Percentiles rank a stretch among this genome's conserved stretches.
Conservation (phyloP, 257 asterid species). For the Echium plantagineum region DNA sequence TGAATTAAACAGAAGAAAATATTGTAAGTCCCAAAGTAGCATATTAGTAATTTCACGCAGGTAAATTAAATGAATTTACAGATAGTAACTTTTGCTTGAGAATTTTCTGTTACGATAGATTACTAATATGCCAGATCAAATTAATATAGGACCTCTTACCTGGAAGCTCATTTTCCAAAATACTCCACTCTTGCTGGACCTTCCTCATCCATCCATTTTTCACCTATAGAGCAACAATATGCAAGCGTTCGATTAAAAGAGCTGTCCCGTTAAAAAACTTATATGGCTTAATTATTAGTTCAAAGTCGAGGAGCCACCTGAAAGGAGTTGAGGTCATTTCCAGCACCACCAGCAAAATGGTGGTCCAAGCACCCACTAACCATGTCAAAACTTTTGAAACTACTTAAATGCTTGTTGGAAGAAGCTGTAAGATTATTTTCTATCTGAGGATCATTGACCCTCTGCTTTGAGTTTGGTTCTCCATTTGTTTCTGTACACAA, state of each 20-base stretch:
- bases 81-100: too few species aligned
- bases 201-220: conserved; percentile 68
- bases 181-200: conserved; percentile 88
- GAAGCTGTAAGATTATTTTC: conserved; percentile 15
- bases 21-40: too few species aligned
- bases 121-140: too few species aligned
- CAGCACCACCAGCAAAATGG: conserved; percentile 51
- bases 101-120: too few species aligned
- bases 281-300: neutral
- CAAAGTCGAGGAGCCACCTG: conserved; percentile 30
- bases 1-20: too few species aligned
- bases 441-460: conserved; percentile 19
- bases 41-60: too few species aligned
- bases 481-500: conserved; percentile 15
- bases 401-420: conserved; percentile 22
- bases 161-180: conserved; percentile 74
- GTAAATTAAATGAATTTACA: neutral
- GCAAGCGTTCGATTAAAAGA: conserved; percentile 1
- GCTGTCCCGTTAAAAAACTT: neutral
- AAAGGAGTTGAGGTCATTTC: conserved; percentile 33
- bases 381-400: conserved; percentile 69
- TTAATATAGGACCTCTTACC: conserved; percentile 36
- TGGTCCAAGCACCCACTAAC: conserved; percentile 70
- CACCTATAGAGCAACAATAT: conserved; percentile 31
- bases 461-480: conserved; percentile 21